Percentiles rank a stretch among this genome's conserved stretches.
These are phyloP conservation scores for Saccharomycopsis guyanensis DNA, from an alignment of 805 yeast genomes.

Conservation along the genomic window DNA sequence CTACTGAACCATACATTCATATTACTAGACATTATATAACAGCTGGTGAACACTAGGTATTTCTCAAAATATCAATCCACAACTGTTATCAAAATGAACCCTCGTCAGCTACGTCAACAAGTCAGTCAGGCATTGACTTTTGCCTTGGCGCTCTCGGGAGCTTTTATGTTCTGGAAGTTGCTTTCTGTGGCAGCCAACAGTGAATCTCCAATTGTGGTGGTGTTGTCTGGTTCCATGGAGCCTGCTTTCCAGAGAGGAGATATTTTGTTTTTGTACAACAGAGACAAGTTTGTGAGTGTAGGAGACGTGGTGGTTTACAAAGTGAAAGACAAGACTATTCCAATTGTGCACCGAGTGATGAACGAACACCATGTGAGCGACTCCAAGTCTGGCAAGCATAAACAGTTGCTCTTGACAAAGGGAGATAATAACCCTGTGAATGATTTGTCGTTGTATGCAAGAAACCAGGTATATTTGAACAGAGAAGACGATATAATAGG, in stretches of 20 bases:
- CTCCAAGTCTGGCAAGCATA: conserved; percentile 20
- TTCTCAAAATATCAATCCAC: too few species aligned
- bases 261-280: conserved; percentile 83
- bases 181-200: conserved; percentile 71
- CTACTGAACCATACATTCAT: too few species aligned
- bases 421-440: conserved; percentile 95
- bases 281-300: conserved; percentile 56
- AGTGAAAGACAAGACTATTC: conserved; percentile 67
- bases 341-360: conserved; percentile 94
- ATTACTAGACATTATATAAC: too few species aligned
- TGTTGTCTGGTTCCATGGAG: conserved; percentile 97
- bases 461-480: conserved; percentile 67
- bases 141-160: conserved; percentile 76
- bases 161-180: conserved; percentile 88
- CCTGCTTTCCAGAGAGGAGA: conserved; percentile 99
- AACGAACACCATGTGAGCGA: conserved; percentile 62
- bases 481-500: conserved; percentile 78
- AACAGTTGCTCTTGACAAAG: conserved; percentile 78
- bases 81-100: conserved; percentile 15
- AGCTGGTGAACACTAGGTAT: not conserved
- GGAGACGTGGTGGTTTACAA: conserved; percentile 96
- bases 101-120: conserved; percentile 21
- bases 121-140: conserved; percentile 42
- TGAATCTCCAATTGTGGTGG: conserved; percentile 92
- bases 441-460: conserved; percentile 79